These are phyloP conservation scores for Senna tora DNA, from an alignment of 306 rosid species.

Conservation along the genomic window DNA sequence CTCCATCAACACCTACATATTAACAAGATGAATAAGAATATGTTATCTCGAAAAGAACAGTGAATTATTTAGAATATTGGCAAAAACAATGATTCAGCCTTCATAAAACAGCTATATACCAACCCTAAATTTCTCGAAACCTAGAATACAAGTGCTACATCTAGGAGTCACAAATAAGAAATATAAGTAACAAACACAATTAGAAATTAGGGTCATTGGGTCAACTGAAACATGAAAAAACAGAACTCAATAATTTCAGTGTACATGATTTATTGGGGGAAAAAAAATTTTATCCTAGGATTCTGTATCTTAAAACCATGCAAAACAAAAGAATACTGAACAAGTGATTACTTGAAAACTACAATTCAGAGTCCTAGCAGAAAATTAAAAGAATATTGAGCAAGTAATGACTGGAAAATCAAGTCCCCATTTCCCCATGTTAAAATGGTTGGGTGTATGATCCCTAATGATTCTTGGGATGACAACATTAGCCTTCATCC, in stretches of 20 bases:
- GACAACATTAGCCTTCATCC: neutral
- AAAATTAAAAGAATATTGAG: neutral
- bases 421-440: neutral
- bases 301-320: neutral
- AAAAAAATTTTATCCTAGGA: neutral
- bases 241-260: neutral
- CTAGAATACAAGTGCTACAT: neutral
- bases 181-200: neutral
- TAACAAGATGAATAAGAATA: conserved; percentile 18
- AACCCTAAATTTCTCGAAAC: conserved; percentile 6
- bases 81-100: neutral
- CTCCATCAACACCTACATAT: conserved; percentile 84
- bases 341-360: neutral
- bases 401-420: neutral
- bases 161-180: neutral
- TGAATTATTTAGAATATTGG: neutral
- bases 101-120: neutral
- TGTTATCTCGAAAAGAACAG: conserved; percentile 24
- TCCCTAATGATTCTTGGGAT: neutral
- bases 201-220: neutral
- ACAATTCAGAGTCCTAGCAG: neutral
- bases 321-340: neutral
- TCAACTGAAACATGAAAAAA: neutral
- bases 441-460: neutral
- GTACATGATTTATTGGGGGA: neutral